Percentiles rank a stretch among this genome's conserved stretches.
Conservation (phyloP, 176 grass and related monocot species). For the Hordeum marinum region DNA sequence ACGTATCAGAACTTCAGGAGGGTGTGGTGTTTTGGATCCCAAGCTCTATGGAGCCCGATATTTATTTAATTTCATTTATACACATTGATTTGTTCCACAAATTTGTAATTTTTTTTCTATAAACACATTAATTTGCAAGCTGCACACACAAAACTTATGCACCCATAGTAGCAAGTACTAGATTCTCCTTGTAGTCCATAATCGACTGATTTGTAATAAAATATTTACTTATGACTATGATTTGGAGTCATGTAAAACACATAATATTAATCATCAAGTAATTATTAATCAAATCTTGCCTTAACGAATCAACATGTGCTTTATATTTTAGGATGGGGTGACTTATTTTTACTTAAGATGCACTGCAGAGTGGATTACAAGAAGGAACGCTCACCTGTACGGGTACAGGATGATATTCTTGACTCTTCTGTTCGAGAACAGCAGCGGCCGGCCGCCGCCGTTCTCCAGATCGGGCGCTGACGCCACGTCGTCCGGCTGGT, state of each 20-base stretch:
- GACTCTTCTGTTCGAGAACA: constrained; percentile 21
- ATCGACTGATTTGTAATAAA: too few species aligned
- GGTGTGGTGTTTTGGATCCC: neutral
- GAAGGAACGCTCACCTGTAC: neutral
- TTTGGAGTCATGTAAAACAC: too few species aligned
- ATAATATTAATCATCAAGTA: too few species aligned
- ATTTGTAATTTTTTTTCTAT: neutral
- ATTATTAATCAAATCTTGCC: too few species aligned
- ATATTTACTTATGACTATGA: too few species aligned
- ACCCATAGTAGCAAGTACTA: neutral
- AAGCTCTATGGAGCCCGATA: neutral
- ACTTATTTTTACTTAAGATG: neutral
- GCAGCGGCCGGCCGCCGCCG: neutral
- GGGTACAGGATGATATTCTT: constrained; percentile 6
- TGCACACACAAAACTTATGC: neutral
- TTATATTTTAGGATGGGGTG: too few species aligned
- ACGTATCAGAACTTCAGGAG: too few species aligned
- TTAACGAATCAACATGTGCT: too few species aligned
- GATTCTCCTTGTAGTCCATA: neutral
- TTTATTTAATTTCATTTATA: neutral
- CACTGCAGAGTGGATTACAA: neutral
- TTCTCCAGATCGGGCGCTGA: neutral
- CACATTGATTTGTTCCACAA: neutral
- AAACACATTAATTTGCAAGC: neutral
- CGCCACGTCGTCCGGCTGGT: neutral